These are phyloP conservation scores for Penicillium vulpinum DNA, from an alignment of 2,329 filamentous ascomycete genomes.

Conservation along the genomic window DNA sequence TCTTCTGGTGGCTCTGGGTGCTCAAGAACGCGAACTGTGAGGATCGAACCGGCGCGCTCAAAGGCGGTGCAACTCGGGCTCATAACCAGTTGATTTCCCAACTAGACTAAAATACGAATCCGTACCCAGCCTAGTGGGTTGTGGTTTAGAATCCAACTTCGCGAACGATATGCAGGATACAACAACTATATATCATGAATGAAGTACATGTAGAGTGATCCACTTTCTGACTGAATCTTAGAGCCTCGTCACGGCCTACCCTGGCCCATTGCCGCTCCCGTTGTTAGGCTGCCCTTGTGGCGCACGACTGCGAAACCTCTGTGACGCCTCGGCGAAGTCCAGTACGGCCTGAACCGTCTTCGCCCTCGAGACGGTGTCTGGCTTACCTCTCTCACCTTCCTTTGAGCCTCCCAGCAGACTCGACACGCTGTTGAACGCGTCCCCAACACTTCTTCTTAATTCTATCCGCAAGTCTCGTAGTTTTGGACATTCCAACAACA, in stretches of 20 bases:
- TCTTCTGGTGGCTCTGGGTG: too few species aligned
- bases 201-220: not conserved
- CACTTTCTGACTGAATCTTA: not conserved
- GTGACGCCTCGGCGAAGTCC: not conserved
- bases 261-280: conserved; percentile 14
- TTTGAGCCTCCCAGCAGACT: conserved; percentile 11
- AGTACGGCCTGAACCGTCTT: not conserved
- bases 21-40: too few species aligned
- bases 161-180: not conserved
- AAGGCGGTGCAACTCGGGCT: too few species aligned
- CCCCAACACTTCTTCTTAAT: not conserved
- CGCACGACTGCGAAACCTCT: conserved; percentile 13
- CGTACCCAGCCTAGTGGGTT: too few species aligned
- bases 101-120: too few species aligned
- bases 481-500: not conserved
- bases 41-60: too few species aligned
- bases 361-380: not conserved
- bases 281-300: not conserved
- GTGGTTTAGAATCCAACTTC: too few species aligned
- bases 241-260: conserved; percentile 12
- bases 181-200: not conserved
- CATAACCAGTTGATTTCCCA: too few species aligned
- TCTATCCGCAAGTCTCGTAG: not conserved
- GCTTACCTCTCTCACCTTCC: conserved; percentile 7
- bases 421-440: not conserved